Evolutionary conservation across 495 filamentous ascomycete genomes (phyloP).

Genomic region (Aspergillus haitiensis): DNA sequence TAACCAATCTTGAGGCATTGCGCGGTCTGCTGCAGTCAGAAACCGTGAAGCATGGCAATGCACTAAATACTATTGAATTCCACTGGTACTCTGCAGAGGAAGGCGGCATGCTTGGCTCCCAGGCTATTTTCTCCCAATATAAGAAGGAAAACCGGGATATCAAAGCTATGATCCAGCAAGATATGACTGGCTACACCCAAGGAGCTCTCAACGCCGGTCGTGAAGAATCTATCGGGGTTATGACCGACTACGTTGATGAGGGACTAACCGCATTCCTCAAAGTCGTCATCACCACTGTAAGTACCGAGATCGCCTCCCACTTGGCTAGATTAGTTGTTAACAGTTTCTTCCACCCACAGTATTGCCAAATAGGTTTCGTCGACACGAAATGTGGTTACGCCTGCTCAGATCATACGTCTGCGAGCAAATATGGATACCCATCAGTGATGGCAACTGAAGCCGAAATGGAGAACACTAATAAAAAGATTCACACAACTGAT

Average conservation of each 20-base stretch:
- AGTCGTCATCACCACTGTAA: slow-evolving; percentile 72
- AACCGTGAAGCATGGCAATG: slow-evolving; percentile 51
- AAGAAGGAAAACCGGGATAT: slow-evolving; percentile 71
- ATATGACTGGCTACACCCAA: slow-evolving; percentile 94
- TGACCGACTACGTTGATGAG: slow-evolving; percentile 86
- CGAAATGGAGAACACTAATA: slow-evolving; percentile 78
- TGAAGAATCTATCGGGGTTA: slow-evolving; percentile 86
- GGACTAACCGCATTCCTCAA: slow-evolving; percentile 90
- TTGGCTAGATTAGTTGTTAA: slow-evolving; percentile 6
- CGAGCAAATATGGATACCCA: slow-evolving; percentile 92
- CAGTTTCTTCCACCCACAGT: slow-evolving; percentile 42
- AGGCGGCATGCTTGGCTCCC: slow-evolving; percentile 80
- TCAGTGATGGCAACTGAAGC: slow-evolving; percentile 95
- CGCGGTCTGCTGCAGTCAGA: slow-evolving; percentile 61
- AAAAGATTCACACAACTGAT: slow-evolving; percentile 87
- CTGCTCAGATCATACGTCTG: slow-evolving; percentile 96
- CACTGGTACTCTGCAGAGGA: slow-evolving; percentile 96
- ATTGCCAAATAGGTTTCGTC: slow-evolving; percentile 87
- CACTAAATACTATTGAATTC: slow-evolving; percentile 84
- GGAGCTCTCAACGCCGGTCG: slow-evolving; percentile 80
- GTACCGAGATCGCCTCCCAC: slow-evolving; percentile 13
- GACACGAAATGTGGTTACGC: slow-evolving; percentile 96
- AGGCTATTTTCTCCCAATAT: slow-evolving; percentile 86
- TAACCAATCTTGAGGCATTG: slow-evolving; percentile 74
- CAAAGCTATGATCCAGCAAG: slow-evolving; percentile 98